Percentiles rank a stretch among this genome's conserved stretches.
phyloP scores from a whole-genome alignment of 441 rosid species.

The Arabidopsis hybrid region DNA sequence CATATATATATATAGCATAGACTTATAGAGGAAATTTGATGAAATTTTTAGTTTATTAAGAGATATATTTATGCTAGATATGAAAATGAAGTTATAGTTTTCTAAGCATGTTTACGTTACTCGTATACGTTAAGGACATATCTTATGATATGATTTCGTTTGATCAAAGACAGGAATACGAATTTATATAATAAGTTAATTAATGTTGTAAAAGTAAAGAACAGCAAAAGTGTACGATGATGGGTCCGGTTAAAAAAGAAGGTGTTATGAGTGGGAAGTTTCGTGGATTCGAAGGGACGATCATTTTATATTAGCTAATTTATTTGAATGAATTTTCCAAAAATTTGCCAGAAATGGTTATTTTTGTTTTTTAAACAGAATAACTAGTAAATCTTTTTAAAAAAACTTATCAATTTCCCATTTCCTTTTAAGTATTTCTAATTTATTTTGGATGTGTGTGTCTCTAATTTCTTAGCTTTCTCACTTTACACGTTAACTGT shows the following conservation, averaged over 20 bases:
- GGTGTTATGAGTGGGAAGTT: slow-evolving; percentile 38
- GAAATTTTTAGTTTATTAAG: neutral
- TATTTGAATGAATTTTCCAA: neutral
- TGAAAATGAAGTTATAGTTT: neutral
- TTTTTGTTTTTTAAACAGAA: neutral
- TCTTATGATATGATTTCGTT: slow-evolving; percentile 29
- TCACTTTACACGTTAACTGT: neutral
- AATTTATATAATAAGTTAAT: neutral
- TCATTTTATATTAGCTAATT: slow-evolving; percentile 14
- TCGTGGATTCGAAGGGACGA: slow-evolving; percentile 48
- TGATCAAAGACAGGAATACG: slow-evolving; percentile 26
- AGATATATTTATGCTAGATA: too few relatives aligned
- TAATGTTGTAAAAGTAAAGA: slow-evolving; percentile 6
- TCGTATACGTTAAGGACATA: slow-evolving; percentile 29
- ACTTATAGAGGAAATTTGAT: neutral
- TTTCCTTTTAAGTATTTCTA: neutral
- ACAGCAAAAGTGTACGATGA: slow-evolving; percentile 43
- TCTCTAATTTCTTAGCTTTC: neutral
- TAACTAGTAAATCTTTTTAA: neutral
- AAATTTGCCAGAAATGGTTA: neutral
- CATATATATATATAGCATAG: neutral
- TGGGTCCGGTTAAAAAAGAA: slow-evolving; percentile 38
- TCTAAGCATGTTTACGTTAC: slow-evolving; percentile 10
- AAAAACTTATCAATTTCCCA: neutral
- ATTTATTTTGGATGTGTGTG: neutral